phyloP scores from a whole-genome alignment of 2,329 filamentous ascomycete species.

The Pseudogymnoascus pannorum region DNA sequence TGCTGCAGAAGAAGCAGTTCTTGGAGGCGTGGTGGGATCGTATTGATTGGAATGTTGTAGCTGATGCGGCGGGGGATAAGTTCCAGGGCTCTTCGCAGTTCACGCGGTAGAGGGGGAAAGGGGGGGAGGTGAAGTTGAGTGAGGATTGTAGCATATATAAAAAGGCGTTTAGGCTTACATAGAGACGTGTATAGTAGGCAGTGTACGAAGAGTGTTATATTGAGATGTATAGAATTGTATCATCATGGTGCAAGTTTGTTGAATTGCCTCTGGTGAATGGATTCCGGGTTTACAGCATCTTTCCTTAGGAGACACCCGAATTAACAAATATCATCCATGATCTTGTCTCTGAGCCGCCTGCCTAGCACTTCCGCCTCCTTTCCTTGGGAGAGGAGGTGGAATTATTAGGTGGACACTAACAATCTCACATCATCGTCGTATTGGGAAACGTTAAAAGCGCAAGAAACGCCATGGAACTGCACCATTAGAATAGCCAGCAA shows the following conservation, averaged over 20 bases:
- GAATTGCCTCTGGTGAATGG: neutral
- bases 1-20: conserved; percentile 67
- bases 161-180: neutral
- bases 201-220: neutral
- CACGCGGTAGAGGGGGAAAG: neutral
- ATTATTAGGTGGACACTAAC: no score
- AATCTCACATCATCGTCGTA: no score
- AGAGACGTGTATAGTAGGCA: conserved; percentile 4
- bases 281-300: neutral
- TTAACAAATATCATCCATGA: neutral
- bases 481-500: no score
- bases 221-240: neutral
- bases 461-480: no score
- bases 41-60: conserved; percentile 78
- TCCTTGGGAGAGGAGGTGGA: no score
- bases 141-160: conserved; percentile 1
- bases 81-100: neutral
- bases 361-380: neutral
- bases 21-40: conserved; percentile 78
- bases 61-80: conserved; percentile 29
- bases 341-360: no score
- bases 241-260: neutral
- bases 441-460: no score
- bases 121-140: neutral
- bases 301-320: neutral